Evolutionary conservation across 768 basidiomycete genomes (phyloP), one percentile per base, ranked within the genome.

Genomic region (Mycena amicta): DNA sequence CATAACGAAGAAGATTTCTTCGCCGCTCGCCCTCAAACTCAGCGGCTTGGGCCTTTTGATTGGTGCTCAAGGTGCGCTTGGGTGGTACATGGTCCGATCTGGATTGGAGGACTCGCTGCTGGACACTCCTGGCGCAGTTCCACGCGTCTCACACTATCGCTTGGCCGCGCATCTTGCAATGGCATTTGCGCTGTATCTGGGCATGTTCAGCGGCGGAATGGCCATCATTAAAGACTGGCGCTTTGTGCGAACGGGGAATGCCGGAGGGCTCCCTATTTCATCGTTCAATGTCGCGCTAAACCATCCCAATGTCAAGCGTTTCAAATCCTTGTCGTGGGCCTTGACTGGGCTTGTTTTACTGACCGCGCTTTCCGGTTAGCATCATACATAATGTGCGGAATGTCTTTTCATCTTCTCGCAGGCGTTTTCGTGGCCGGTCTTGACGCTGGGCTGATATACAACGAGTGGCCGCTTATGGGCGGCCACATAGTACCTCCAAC

Each of bases 81-180:
- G 97, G 26, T 99, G 97, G 97, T 98, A 98, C 78, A 99, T 99
- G 97, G 97, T 99, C 55, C 90, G 95, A 71, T 98, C 95, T 13
- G 97, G 97, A 1, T 79, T 99, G 12, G 90, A 95, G 66, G 85
- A 92, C 53, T 83, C 90, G 12, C 77, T 92, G 53, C 80, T 98
- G 75, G 82, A 87, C 5, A 88, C 83, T 6, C 90, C 91, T 3
- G 89, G 88, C 16, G 88, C 91, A 12, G 90, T 96, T 5, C 95
- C 97, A 2, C 88, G 97, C 5, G 97, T 99, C 8, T 95, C 93
- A 18, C 97, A 99, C 71, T 99, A 99, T 71, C 83, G 97, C 12
- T 85, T 99, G 25, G 97, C 95, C 2, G 91, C 95, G 18, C 97
- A 99, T 71, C 83, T 99, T 3, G 89, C 90, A n/a, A 80, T 93